Conservation (phyloP, 345 rosid species). For the Cardiospermum halicacabum region DNA sequence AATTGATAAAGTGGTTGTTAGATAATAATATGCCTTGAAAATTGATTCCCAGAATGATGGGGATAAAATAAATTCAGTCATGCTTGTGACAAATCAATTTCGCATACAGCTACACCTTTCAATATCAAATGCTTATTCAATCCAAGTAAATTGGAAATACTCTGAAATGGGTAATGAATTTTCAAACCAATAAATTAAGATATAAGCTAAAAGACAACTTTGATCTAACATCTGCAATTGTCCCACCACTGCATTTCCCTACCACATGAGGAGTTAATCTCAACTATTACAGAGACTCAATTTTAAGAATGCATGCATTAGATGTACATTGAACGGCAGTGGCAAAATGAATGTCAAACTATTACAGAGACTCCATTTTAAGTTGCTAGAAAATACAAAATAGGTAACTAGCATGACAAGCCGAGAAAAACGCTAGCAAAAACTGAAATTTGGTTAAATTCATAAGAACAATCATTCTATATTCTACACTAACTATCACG, state of each 20-base stretch:
- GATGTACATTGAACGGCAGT: not conserved
- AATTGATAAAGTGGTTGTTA: not conserved
- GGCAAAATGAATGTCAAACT: not conserved
- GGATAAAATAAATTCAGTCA: not conserved
- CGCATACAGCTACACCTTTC: not conserved
- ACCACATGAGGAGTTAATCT: not conserved
- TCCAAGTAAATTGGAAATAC: not conserved
- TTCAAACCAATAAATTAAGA: not conserved
- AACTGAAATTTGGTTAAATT: too few species aligned
- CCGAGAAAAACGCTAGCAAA: too few species aligned
- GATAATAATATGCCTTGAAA: not conserved
- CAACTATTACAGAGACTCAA: slow-evolving; percentile 2
- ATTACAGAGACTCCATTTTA: not conserved
- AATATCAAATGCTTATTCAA: not conserved
- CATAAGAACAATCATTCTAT: too few species aligned
- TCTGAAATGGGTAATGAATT: not conserved
- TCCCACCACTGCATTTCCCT: not conserved
- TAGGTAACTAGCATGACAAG: not conserved
- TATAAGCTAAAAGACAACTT: not conserved
- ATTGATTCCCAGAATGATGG: not conserved
- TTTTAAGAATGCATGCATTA: not conserved
- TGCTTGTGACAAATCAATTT: not conserved
- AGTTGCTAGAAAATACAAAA: not conserved
- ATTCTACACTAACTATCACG: too few species aligned
- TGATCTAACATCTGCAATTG: not conserved